Percentiles rank a stretch among this genome's conserved stretches.
These are phyloP conservation scores for Cicer arietinum DNA, from an alignment of 306 rosid genomes.

Conservation along the genomic window DNA sequence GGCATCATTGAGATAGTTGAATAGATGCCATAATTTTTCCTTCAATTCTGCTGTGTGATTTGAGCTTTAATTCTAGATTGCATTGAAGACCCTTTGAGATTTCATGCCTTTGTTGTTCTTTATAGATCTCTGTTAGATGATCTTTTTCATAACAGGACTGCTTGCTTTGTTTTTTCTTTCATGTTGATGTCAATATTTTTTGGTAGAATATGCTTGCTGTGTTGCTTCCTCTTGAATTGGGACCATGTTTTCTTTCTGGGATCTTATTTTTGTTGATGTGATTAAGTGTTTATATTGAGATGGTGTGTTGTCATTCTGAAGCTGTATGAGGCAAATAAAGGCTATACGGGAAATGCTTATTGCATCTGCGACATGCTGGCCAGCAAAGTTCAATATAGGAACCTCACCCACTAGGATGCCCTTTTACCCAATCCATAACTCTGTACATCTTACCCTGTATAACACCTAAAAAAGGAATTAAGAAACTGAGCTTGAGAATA, in stretches of 20 bases:
- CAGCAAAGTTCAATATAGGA: background rate
- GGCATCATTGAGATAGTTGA: background rate
- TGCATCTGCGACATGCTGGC: background rate
- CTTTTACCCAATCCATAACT: background rate
- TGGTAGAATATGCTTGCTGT: background rate
- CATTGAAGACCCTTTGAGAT: slow-evolving; percentile 38
- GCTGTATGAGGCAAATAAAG: background rate
- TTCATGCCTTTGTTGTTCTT: slow-evolving; percentile 1
- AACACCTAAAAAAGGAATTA: background rate
- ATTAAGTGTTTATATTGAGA: background rate
- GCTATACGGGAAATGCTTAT: background rate
- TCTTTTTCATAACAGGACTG: background rate
- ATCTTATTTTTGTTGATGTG: background rate
- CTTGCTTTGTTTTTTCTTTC: background rate
- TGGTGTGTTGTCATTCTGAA: background rate
- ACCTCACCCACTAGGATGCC: background rate
- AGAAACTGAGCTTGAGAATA: background rate
- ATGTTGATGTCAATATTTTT: background rate
- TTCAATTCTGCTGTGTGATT: background rate
- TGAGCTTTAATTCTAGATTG: slow-evolving; percentile 36
- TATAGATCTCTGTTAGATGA: background rate
- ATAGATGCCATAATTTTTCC: background rate
- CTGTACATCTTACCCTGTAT: background rate
- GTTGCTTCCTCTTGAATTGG: background rate
- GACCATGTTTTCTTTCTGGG: slow-evolving; percentile 2